Evolutionary conservation across 768 basidiomycete genomes (phyloP), one percentile per base, ranked within the genome.

Genomic region (Exsudoporus frostii): DNA sequence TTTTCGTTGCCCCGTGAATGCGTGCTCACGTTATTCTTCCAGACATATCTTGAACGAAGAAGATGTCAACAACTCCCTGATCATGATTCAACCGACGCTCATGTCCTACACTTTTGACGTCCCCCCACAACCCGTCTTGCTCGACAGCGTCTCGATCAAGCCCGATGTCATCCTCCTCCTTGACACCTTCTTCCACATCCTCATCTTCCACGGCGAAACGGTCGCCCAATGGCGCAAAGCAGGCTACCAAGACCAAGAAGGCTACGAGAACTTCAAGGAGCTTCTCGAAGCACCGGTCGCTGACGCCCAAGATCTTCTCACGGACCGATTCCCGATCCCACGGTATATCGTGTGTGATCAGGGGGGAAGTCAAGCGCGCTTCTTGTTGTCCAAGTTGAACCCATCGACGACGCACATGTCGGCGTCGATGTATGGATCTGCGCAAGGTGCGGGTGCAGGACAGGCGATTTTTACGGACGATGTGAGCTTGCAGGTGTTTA

Each of bases 101-200:
- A 98, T 98, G 95, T 95, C 94, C 3, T 99, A 98, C 72, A 88
- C 89, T 8, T 90, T 98, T 68, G 97, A 99, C 67, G 82, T 85
- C 3, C 81, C 85, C 10, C 87, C 97, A 14, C 91, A 94, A 62
- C 97, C 97, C 17, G 96, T 98, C 30, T 78, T 99, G 19, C 85
- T 99, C 30, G 97, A 99, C 75, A 95, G 92, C 48, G 86, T 99
- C 41, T 98, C 96, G 45, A 98, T 98, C 74, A 94, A 96, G 71
- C 90, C 90, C 40, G 97, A 98, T 64, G 92, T 95, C 56, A 86
- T 99, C 65, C 85, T 99, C 29, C 82, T 99, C 10, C 86, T 99
- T 49, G 97, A 99, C 66, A 98, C 96, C 3, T 99, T 96, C 82
- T 98, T 99, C 92, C 96, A 99, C 68, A 97, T 98, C 61, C 87